Evolutionary conservation across 257 asterid genomes (phyloP), one percentile per base, ranked within the genome.

Genomic region (Solanum ahanhuiri): DNA sequence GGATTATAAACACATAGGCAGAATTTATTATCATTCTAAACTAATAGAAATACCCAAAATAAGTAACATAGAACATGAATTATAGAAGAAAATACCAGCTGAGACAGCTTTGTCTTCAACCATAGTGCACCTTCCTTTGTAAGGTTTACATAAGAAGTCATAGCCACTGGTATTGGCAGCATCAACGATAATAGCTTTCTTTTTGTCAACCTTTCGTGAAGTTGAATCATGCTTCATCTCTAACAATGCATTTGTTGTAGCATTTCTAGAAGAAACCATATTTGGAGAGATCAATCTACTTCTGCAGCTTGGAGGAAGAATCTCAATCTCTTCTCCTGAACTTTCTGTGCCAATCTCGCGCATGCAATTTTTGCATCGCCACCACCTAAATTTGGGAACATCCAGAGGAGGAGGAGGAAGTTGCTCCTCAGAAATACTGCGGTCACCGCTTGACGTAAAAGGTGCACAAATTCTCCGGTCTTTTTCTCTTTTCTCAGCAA

Each of bases 361-460:
- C 57, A 86, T 41, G 86, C 98, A 92, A 86, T 87, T 85, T 11
- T 89, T 72, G 85, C 95, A 95, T 86, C 91, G 93, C 98, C 98
- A 95, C 93, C 93, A 93, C 82, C 92, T 93, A 90, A 87, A 93
- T 60, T 73, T 91, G n/a, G 97, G 97, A 63, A 90, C 89, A 22
- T 63, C 58, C 58, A 94, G 75, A 7, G 94, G 92, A 84, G 94
- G 95, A 72, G 94, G 94, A 57, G 64, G 64, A 57, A 57, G 11
- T 77, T 87, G 87, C 48, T 84, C 90, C 84, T 76, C 88, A 23
- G 45, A 17, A 86, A 76, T 83, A 75, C 88, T 75, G 87, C 58
- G 12, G 48, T 54, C 92, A 86, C 86, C 67, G 28, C 86, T 76
- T 39, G 90, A 48, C 33, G 84, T 83, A 91, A 95, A 95, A 10